Evolutionary conservation across 1,284 basidiomycete species (phyloP), one percentile per base, ranked within the genome.

Genomic region (Porogramme epimiltina): DNA sequence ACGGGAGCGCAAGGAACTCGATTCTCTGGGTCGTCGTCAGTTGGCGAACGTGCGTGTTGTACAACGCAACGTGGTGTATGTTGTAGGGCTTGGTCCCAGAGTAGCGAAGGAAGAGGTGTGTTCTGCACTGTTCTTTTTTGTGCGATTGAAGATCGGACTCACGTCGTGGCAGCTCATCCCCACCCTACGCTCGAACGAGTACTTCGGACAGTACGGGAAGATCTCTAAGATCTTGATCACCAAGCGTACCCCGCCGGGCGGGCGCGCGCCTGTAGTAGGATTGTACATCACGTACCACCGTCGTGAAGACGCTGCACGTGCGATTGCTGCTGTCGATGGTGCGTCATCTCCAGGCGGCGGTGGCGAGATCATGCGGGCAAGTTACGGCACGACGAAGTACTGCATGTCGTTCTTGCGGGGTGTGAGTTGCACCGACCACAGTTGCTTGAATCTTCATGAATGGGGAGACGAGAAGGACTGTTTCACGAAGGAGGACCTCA

Each of bases 191-290:
- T 95, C 94, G 13, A 90, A 89, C 65, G 97, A 99, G 61, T 98
- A 97, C 72, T 99, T 99, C 71, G 97, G 97, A 5, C 95, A 98
- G 69, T 99, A 98, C 71, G 97, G 97, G 60, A 97, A 96, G 75
- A 98, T 99, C 62, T 87, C 91, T 42, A 98, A 98, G 75, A 93
- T 99, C 53, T 80, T 98, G 48, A 84, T 99, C 42, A 89, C 93
- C 50, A 97, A 98, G 71, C 89, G 96, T 33, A 89, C 87, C 9
- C 78, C 87, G 1, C 83, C 91, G 4, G 84, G 84, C 42, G 87
- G 83, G 47, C 85, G 82, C 46, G 80, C 79, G 24, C 88, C 93
- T 37, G 87, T 94, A 39, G 82, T 98, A 24, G 96, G 96, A 26
- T 80, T 99, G 46, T 98, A 98, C 72, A 95, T 99, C 70, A 96